Evolutionary conservation across 176 grass and related monocot species (phyloP).

Genomic region (Ananas comosus): DNA sequence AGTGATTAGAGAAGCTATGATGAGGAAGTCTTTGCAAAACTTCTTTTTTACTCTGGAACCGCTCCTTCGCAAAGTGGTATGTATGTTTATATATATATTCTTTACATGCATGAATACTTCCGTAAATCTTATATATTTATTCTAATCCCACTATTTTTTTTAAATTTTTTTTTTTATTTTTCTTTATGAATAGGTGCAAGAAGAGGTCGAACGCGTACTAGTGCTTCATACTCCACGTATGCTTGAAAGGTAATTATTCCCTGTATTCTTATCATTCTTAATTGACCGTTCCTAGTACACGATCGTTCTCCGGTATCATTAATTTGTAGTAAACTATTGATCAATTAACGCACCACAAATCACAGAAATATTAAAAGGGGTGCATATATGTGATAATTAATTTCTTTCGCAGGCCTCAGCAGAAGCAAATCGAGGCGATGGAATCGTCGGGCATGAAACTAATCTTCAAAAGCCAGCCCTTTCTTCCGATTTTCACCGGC

Average conservation of each 20-base stretch:
- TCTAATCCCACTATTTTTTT: background rate
- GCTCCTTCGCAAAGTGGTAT: slow-evolving; percentile 66
- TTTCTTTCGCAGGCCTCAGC: slow-evolving; percentile 17
- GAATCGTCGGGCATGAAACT: slow-evolving; percentile 31
- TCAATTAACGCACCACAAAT: too few relatives aligned
- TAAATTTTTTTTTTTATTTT: slow-evolving; percentile 8
- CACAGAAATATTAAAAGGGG: background rate
- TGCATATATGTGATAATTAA: too few relatives aligned
- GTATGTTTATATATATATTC: background rate
- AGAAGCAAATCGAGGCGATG: slow-evolving; percentile 4
- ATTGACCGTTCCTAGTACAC: too few relatives aligned
- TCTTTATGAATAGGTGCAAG: slow-evolving; percentile 50
- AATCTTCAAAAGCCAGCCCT: slow-evolving; percentile 32
- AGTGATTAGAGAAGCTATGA: slow-evolving; percentile 65
- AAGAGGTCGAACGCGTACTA: slow-evolving; percentile 66
- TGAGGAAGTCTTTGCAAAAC: slow-evolving; percentile 41
- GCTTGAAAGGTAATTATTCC: slow-evolving; percentile 31
- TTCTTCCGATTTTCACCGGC: slow-evolving; percentile 59
- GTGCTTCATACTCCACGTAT: slow-evolving; percentile 23
- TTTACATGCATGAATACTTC: too few relatives aligned
- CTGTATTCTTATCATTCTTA: too few relatives aligned
- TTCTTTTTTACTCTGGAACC: slow-evolving; percentile 48
- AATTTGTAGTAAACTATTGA: too few relatives aligned
- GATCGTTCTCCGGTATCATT: too few relatives aligned
- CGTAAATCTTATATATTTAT: too few relatives aligned